A percentile compares a stretch with the other conserved stretches of the same genome.
Evolutionary conservation across 352 stramenopile genomes (phyloP).

Genomic region (Globisporangium sylvaticum): DNA sequence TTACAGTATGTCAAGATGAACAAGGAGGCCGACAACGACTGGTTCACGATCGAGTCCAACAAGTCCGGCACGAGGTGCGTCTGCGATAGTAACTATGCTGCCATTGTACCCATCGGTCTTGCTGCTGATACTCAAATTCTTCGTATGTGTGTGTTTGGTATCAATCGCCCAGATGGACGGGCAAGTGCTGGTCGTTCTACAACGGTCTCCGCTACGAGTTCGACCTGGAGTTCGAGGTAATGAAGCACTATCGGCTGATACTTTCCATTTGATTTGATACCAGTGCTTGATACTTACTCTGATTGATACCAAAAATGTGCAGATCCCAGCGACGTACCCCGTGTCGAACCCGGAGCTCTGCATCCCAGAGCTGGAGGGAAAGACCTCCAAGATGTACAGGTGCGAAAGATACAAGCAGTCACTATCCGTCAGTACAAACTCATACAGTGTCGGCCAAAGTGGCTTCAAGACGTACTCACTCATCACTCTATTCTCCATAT

Average conservation of each 20-base stretch:
- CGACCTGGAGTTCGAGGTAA: constrained; percentile 77
- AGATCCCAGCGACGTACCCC: constrained; percentile 80
- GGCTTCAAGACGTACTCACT: neutral
- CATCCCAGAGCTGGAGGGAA: constrained; percentile 85
- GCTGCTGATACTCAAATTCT: too few species aligned
- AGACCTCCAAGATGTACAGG: constrained; percentile 91
- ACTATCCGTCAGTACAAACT: neutral
- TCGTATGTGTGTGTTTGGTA: too few species aligned
- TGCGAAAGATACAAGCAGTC: constrained; percentile 14
- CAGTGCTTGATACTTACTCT: neutral
- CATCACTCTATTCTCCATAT: neutral
- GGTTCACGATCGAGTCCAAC: constrained; percentile 88
- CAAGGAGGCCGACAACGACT: constrained; percentile 88
- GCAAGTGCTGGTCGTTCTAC: constrained; percentile 88
- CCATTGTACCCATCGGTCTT: constrained; percentile 8
- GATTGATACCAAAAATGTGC: neutral
- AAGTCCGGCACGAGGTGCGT: constrained; percentile 64
- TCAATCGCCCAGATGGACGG: constrained; percentile 48
- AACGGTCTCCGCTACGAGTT: constrained; percentile 87
- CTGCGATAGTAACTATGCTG: neutral
- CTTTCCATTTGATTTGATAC: neutral
- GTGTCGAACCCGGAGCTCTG: constrained; percentile 81
- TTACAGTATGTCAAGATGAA: constrained; percentile 85
- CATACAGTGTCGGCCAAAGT: neutral
- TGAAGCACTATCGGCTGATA: neutral